Evolutionary conservation across 257 asterid genomes (phyloP), one percentile per base, ranked within the genome.

Genomic region (Solanum chmielewskii): DNA sequence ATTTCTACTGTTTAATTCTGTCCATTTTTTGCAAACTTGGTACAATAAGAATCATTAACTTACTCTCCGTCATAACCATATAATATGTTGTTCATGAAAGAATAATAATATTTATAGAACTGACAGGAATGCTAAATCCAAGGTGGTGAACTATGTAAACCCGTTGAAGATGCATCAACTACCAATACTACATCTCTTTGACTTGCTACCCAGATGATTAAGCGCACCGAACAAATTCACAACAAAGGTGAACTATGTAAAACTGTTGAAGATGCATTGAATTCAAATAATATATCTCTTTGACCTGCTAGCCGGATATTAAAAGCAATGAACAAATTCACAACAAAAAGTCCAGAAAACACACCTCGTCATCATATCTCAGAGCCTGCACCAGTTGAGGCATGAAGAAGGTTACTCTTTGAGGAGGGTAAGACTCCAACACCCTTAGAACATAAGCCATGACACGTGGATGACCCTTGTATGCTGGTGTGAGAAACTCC

Each of bases 371-470:
- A 90, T 97, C 99, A 89, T 93, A 93, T 96, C 99, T 92, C 87
- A 97, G 91, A 47, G 99, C 94, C 91, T 97, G 99, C 89, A 97
- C 98, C 92, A 97, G 90, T 92, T 97, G 99, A 89, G 99, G 98
- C 99, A 97, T 97, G 94, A 97, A 97, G 92, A 97, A 97, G 77
- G 99, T 96, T 89, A 97, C 99, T 86, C 94, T 87, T 88, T 92
- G 98, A 71, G 99, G 99, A 45, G 99, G 99, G 92, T 97, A 97
- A 87, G 99, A 93, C 89, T 97, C 99, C 96, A 97, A 90, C 90
- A 97, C 99, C 93, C 99, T 93, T 81, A 97, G 97, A 88, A 97
- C 95, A 92, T 97, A 97, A 90, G 99, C 99, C 99, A 97, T 97
- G 89, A 97, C 99, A 81, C 99, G 97, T 69, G 98, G 95, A 93